Evolutionary conservation across 164 flowering plant genomes (phyloP).

Genomic region (Aristolochia californica): DNA sequence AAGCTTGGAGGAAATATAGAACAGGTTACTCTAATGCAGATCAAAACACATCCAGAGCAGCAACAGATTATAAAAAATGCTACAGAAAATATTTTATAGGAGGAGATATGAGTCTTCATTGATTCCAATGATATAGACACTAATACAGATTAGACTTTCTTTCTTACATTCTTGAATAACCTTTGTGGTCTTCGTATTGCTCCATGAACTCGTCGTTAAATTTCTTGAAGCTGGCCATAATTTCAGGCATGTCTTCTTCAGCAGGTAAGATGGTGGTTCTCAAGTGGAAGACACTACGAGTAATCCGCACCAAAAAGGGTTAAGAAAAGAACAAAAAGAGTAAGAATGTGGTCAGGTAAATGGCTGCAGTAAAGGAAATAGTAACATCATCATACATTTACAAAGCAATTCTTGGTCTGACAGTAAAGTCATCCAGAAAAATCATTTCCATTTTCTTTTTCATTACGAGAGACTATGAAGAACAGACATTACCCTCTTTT

Average conservation of each 20-base stretch:
- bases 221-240: slow-evolving; percentile 93
- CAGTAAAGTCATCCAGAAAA: too few species aligned
- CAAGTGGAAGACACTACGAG: slow-evolving; percentile 76
- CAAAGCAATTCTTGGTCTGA: too few species aligned
- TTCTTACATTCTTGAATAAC: slow-evolving; percentile 78
- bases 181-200: slow-evolving; percentile 71
- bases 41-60: too few species aligned
- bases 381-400: slow-evolving; percentile 11
- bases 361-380: neutral
- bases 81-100: too few species aligned
- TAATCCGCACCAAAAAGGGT: neutral
- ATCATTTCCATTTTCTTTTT: too few species aligned
- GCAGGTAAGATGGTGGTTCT: slow-evolving; percentile 96
- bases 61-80: too few species aligned
- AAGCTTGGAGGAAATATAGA: too few species aligned
- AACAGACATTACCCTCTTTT: slow-evolving; percentile 72
- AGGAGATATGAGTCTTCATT: too few species aligned
- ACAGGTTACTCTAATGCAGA: too few species aligned
- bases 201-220: slow-evolving; percentile 97
- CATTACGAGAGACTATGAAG: too few species aligned
- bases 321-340: neutral
- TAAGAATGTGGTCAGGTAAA: too few species aligned
- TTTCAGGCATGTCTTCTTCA: slow-evolving; percentile 97
- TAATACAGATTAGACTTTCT: neutral
- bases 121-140: too few species aligned